These are phyloP conservation scores for Neospora caninum DNA, from an alignment of 169 alveolate species.

Conservation along the genomic window DNA sequence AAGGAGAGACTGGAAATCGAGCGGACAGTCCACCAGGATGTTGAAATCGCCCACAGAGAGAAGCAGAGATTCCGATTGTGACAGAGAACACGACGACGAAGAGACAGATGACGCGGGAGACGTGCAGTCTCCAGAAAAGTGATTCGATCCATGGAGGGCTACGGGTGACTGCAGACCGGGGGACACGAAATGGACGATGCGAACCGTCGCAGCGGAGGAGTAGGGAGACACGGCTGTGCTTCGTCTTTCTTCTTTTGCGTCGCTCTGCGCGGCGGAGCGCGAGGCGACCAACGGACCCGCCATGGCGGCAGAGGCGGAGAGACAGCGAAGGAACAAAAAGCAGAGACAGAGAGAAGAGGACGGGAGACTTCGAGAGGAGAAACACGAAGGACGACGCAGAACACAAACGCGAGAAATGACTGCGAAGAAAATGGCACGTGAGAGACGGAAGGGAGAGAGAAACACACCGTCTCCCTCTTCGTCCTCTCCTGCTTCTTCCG, in stretches of 20 bases:
- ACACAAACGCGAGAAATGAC: too few relatives aligned
- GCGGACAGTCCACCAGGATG: constrained; percentile 28
- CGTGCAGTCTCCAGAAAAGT: neutral
- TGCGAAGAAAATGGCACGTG: too few relatives aligned
- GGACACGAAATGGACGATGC: constrained; percentile 7
- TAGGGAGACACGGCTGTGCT: neutral
- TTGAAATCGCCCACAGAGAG: neutral
- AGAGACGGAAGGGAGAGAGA: too few relatives aligned
- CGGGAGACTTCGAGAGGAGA: too few relatives aligned
- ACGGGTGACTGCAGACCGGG: neutral
- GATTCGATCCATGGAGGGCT: neutral
- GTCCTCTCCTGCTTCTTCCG: too few relatives aligned
- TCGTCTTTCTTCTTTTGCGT: neutral
- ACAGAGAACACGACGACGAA: neutral
- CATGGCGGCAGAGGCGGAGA: too few relatives aligned
- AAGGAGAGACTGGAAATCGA: neutral
- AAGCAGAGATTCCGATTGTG: constrained; percentile 24
- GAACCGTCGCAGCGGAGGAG: neutral
- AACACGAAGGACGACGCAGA: too few relatives aligned
- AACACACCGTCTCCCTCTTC: too few relatives aligned
- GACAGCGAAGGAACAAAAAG: too few relatives aligned
- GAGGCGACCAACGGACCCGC: too few relatives aligned
- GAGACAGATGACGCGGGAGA: neutral
- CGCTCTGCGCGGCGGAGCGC: neutral
- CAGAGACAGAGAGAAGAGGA: too few relatives aligned